Base-by-base conservation (phyloP, 352 stramenopile genomes). In the Phytophthora kernoviae region DNA sequence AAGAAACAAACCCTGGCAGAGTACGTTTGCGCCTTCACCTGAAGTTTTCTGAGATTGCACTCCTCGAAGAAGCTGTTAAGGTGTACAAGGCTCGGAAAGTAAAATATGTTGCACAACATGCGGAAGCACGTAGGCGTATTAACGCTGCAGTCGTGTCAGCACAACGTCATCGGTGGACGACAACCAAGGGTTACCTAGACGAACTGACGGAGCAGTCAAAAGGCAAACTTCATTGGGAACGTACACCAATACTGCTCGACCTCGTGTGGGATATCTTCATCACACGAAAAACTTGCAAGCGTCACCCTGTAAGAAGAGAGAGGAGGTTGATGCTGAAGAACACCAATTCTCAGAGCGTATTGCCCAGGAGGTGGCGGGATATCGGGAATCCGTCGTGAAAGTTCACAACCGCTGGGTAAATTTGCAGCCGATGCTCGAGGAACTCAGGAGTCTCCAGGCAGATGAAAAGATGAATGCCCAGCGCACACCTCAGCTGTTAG, bases 191-290 rank as follows among this genome's bases (percentile, higher is more conserved):
- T 0, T 80, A 89, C 26, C 34, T 92, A 2, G 78, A 90, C 15
- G 72, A 86, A 24, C 59, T 92, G 1, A 71, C 68, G 30, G 51
- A 32, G 3, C 80, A 90, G 32, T 52, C 74, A 0, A 61, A 32
- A 5, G 51, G 65, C 6, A 92, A 87, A 42, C 48, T 92, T 20
- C 78, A 92, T 34, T 92, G 80, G 83, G 69, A 83, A 21, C 71
- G 69, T 11, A 90, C 83, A 0, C 83, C 83, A 6, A 60, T 87
- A 21, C 48, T 92, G 9, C 58, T 92, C 8, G 87, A 66, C 33
- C 68, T 88, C 3, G 77, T 92, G 6, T 89, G 83, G 78, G 83
- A 92, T 40, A 88, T 90, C 58, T 92, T 92, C 49, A 30, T 70
- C 4, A 46, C 77, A 2, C 63, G 71, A 65, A 76, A 40, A 75